These are phyloP conservation scores for Debaryomycetaceae sp. DNA, from an alignment of 1,139 yeast species.

Conservation along the genomic window DNA sequence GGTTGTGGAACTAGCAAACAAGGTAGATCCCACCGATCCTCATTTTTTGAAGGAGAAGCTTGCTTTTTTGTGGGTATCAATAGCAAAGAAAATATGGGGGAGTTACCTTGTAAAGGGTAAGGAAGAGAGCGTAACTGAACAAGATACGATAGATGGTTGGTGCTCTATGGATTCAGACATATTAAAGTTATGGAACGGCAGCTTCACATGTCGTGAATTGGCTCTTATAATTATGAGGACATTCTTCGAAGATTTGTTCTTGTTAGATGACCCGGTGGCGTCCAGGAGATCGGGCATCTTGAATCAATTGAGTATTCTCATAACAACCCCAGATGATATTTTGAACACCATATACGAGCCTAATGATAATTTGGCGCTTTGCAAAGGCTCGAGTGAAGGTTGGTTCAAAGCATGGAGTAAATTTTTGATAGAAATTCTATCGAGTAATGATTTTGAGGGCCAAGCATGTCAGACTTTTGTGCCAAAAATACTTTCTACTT, in stretches of 20 bases:
- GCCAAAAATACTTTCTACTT: constrained; percentile 70
- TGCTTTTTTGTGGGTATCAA: constrained; percentile 86
- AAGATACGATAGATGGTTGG: constrained; percentile 74
- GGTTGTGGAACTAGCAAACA: constrained; percentile 73
- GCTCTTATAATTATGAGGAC: constrained; percentile 77
- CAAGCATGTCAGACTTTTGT: constrained; percentile 47
- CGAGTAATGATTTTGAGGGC: constrained; percentile 30
- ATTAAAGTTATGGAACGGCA: constrained; percentile 68
- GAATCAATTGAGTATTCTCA: constrained; percentile 78
- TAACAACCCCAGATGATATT: constrained; percentile 69
- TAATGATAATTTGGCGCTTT: constrained; percentile 56
- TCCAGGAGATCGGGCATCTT: constrained; percentile 74
- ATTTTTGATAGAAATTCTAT: constrained; percentile 54
- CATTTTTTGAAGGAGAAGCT: constrained; percentile 87
- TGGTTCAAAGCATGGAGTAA: constrained; percentile 84
- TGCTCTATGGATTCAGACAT: constrained; percentile 78
- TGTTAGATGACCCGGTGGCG: constrained; percentile 88
- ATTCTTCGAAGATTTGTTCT: constrained; percentile 88
- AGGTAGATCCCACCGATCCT: constrained; percentile 66
- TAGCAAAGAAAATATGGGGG: constrained; percentile 96
- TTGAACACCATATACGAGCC: constrained; percentile 69
- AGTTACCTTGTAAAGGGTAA: constrained; percentile 34
- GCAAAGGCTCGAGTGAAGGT: constrained; percentile 70
- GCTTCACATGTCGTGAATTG: constrained; percentile 65
- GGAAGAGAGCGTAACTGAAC: constrained; percentile 19